Conservation (phyloP, 768 basidiomycete genomes). For the Mycena polygramma region DNA sequence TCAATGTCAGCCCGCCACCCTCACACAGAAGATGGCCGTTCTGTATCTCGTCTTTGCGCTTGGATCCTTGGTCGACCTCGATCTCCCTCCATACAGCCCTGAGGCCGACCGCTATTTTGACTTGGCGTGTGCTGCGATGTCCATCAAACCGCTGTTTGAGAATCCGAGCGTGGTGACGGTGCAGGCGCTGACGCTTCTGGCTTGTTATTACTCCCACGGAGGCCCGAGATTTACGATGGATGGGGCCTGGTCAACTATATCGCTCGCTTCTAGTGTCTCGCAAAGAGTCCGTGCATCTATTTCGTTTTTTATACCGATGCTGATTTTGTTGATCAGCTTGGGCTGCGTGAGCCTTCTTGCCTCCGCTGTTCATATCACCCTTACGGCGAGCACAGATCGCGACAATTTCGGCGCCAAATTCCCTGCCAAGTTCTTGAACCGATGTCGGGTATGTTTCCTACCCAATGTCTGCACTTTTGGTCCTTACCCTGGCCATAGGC, state of each 20-base stretch:
- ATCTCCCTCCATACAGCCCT: conserved; percentile 44
- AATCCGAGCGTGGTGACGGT: conserved; percentile 54
- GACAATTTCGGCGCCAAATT: conserved; percentile 42
- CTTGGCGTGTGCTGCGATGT: conserved; percentile 55
- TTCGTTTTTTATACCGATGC: neutral
- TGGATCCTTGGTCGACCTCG: conserved; percentile 39
- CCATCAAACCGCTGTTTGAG: conserved; percentile 54
- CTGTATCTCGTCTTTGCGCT: conserved; percentile 39
- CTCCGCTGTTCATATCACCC: neutral
- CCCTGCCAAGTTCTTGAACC: conserved; percentile 42
- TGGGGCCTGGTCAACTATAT: conserved; percentile 50
- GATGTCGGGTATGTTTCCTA: conserved; percentile 10
- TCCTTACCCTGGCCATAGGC: conserved; percentile 21
- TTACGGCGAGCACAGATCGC: conserved; percentile 18
- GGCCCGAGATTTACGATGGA: conserved; percentile 47
- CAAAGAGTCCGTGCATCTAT: conserved; percentile 45
- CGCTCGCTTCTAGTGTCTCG: conserved; percentile 49
- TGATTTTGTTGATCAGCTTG: conserved; percentile 17
- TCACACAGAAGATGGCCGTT: conserved; percentile 36
- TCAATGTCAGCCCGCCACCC: neutral
- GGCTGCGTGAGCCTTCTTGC: conserved; percentile 16
- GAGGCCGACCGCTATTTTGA: conserved; percentile 63
- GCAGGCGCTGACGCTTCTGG: conserved; percentile 51
- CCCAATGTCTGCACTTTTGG: conserved; percentile 45
- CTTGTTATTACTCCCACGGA: conserved; percentile 54